Percentiles rank a stretch among this genome's conserved stretches.
Conservation (phyloP, 1,284 basidiomycete species). For the Ganoderma meredithae region DNA sequence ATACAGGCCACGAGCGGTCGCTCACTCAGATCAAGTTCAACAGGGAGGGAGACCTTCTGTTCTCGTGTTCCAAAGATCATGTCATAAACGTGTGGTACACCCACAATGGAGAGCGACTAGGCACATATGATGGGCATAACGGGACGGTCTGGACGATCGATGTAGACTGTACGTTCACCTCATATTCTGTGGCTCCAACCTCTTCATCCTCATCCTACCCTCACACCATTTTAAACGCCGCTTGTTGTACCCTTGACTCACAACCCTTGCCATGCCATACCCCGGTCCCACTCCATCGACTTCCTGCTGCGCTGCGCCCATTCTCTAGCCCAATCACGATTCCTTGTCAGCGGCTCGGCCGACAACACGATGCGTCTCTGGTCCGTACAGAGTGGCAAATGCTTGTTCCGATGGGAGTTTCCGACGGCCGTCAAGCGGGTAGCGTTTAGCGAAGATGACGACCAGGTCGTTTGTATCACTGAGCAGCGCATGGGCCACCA, state of each 20-base stretch:
- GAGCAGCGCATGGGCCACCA: constrained; percentile 96
- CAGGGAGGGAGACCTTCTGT: constrained; percentile 94
- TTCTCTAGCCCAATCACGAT: constrained; percentile 78
- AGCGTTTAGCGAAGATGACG: constrained; percentile 88
- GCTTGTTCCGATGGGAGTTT: constrained; percentile 95
- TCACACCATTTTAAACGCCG: background rate
- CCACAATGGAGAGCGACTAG: constrained; percentile 98
- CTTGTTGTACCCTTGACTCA: background rate
- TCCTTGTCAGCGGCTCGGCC: constrained; percentile 87
- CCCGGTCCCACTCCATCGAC: background rate
- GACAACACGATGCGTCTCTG: constrained; percentile 96
- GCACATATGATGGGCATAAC: constrained; percentile 97
- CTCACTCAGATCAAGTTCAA: constrained; percentile 99
- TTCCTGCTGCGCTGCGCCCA: background rate
- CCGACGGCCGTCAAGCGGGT: constrained; percentile 98
- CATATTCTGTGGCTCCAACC: constrained; percentile 8
- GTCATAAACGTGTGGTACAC: constrained; percentile 98
- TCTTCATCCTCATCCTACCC: background rate
- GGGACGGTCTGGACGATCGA: constrained; percentile 98
- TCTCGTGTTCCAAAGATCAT: constrained; percentile 96
- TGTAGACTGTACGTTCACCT: constrained; percentile 81
- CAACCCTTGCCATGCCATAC: constrained; percentile 14
- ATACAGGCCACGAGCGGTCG: constrained; percentile 93
- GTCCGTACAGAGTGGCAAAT: constrained; percentile 91
- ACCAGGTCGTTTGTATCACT: constrained; percentile 90